Percentiles rank a stretch among this genome's conserved stretches.
These are phyloP conservation scores for Kurtzmaniella quercitrusa DNA, from an alignment of 1,139 yeast genomes.

Conservation along the genomic window DNA sequence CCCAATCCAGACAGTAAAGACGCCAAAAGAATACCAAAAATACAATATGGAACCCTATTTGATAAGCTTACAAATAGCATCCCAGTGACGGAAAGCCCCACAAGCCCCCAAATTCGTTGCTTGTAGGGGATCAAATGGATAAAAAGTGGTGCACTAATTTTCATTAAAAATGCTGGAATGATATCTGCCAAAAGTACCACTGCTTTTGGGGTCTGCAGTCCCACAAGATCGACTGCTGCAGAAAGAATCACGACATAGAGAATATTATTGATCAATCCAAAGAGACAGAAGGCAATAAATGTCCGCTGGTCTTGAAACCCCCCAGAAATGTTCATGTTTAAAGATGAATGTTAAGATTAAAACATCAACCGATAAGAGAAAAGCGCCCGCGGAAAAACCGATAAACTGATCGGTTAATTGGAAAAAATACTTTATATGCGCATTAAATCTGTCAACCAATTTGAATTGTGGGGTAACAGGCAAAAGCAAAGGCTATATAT, in stretches of 20 bases:
- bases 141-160: slow-evolving; percentile 74
- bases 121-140: slow-evolving; percentile 62
- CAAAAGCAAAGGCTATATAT: not conserved
- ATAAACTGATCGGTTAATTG: too few species aligned
- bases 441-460: too few species aligned
- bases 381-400: not conserved
- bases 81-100: slow-evolving; percentile 62
- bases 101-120: slow-evolving; percentile 50
- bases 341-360: too few species aligned
- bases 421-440: too few species aligned
- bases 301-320: slow-evolving; percentile 12
- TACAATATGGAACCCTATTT: slow-evolving; percentile 26
- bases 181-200: slow-evolving; percentile 83
- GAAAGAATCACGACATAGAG: slow-evolving; percentile 86
- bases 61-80: slow-evolving; percentile 66
- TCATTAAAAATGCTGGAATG: slow-evolving; percentile 71
- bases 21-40: slow-evolving; percentile 76
- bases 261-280: slow-evolving; percentile 85
- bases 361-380: too few species aligned
- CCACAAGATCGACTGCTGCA: slow-evolving; percentile 90
- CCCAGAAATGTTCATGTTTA: not conserved
- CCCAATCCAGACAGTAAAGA: slow-evolving; percentile 87
- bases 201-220: slow-evolving; percentile 79
- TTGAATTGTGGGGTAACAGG: too few species aligned
- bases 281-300: slow-evolving; percentile 66